Evolutionary conservation across 2,329 filamentous ascomycete genomes (phyloP).

Genomic region (Cladobotryum mycophilum): DNA sequence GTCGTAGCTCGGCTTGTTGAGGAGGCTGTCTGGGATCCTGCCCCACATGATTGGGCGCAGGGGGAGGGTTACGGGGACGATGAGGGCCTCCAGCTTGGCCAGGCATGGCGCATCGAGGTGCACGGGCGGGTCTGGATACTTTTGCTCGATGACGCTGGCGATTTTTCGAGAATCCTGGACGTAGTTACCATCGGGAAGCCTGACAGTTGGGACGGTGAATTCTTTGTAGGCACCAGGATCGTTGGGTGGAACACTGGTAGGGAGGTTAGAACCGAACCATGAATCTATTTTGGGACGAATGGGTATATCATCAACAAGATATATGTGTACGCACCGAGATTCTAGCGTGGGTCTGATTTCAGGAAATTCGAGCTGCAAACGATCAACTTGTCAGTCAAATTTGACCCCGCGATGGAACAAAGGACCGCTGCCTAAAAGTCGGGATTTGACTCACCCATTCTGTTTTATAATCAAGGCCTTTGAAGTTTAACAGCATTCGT

Average conservation of each 20-base stretch:
- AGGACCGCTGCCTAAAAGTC: background rate
- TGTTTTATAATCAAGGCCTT: constrained; percentile 59
- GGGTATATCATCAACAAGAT: background rate
- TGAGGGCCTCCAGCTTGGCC: constrained; percentile 35
- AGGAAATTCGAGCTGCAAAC: constrained; percentile 52
- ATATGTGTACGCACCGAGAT: constrained; percentile 38
- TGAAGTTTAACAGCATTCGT: constrained; percentile 61
- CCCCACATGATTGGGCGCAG: constrained; percentile 40
- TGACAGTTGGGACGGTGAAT: constrained; percentile 42
- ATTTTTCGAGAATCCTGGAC: constrained; percentile 61
- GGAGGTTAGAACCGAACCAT: background rate
- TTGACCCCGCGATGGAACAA: background rate
- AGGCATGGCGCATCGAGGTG: constrained; percentile 50
- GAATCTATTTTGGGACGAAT: background rate
- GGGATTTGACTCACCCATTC: constrained; percentile 43
- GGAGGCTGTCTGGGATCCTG: constrained; percentile 41
- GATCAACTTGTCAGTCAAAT: background rate
- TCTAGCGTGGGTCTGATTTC: constrained; percentile 53
- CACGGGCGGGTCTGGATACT: constrained; percentile 51
- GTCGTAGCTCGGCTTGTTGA: constrained; percentile 43
- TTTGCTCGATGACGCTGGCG: constrained; percentile 50
- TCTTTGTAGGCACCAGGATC: background rate
- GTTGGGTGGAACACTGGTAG: constrained; percentile 10
- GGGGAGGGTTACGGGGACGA: constrained; percentile 25
- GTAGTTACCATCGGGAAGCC: constrained; percentile 49